Base-by-base conservation (phyloP, 768 basidiomycete species). In the Russula griseocarnosa region DNA sequence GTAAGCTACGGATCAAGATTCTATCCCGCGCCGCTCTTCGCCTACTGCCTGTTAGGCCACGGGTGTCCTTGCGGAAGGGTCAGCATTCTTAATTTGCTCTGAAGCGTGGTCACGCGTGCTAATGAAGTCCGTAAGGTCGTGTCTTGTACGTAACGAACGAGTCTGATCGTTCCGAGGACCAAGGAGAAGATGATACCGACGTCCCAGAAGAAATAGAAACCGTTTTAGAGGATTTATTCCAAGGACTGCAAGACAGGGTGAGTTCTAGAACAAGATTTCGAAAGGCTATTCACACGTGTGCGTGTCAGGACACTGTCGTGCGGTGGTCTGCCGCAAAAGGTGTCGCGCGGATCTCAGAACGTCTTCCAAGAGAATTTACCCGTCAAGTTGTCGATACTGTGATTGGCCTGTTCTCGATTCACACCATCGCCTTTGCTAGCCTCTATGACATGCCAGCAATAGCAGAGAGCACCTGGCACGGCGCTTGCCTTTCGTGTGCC, bases 311-410 rank as follows among this genome's bases (percentile, higher is more conserved):
- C 70, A 98, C 96, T 0, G 79, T 94, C 30, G 93, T 98, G 14
- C 88, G 97, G 55, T 98, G 92, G 84, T 94, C 96, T 16, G 85
- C 93, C 5, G 91, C 97, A 11, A 99, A 98, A 74, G 91, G 90
- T 44, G 77, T 98, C 10, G 90, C 94, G 9, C 85, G 94, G 8
- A 82, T 98, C 51, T 81, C 91, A 2, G 86, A 90, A 67, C 82
- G 90, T 44, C 82, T 99, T 1, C 91, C 97, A 2, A 63, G 75
- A 1, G 86, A 87, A 38, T 90, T 93, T 69, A 79, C 84, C 2
- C 76, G 81, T 38, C 93, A 98, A 72, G 86, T 98, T n/a, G 75
- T 96, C 4, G 86, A 90, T 58, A 91, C 85, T 5, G 77, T 94
- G 38, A 76, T 94, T 64, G 81, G 78, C 0, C 77, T 93, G n/a